Evolutionary conservation across 768 basidiomycete species (phyloP).

Genomic region (Sporobolomyces phaffii): DNA sequence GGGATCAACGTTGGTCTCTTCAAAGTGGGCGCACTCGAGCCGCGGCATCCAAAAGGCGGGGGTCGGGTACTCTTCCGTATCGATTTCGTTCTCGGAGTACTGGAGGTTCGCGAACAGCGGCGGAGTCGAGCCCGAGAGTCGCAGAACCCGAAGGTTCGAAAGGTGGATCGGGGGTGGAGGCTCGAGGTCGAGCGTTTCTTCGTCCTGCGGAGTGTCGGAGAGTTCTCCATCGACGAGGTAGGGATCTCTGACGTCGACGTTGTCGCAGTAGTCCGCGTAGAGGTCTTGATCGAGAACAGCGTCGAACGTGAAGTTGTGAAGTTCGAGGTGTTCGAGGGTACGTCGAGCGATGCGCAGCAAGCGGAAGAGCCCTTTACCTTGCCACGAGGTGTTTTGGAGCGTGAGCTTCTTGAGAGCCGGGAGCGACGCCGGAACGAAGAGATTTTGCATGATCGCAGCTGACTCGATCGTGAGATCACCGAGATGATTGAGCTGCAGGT

Average conservation of each 20-base stretch:
- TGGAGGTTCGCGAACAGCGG: conserved; percentile 23
- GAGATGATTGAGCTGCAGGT: neutral
- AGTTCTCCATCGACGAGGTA: neutral
- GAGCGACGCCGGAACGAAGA: neutral
- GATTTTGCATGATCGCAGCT: neutral
- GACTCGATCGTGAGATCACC: neutral
- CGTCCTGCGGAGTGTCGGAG: neutral
- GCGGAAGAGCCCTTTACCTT: conserved; percentile 5
- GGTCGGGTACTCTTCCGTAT: conserved; percentile 7
- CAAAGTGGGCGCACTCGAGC: neutral
- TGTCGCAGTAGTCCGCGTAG: neutral
- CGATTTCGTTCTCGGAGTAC: neutral
- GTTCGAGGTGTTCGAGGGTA: conserved; percentile 5
- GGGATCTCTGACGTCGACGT: conserved; percentile 16
- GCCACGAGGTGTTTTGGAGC: conserved; percentile 1
- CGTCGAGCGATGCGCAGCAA: conserved; percentile 25
- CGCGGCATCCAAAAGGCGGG: conserved; percentile 28
- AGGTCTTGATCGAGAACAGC: neutral
- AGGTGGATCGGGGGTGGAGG: conserved; percentile 17
- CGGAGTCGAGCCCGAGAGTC: neutral
- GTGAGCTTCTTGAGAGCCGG: neutral
- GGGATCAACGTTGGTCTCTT: conserved; percentile 1
- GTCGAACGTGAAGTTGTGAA: neutral
- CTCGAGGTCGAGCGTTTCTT: neutral
- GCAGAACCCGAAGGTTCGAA: neutral